Conservation (phyloP, 441 rosid genomes). For the Isatis lusitanica region DNA sequence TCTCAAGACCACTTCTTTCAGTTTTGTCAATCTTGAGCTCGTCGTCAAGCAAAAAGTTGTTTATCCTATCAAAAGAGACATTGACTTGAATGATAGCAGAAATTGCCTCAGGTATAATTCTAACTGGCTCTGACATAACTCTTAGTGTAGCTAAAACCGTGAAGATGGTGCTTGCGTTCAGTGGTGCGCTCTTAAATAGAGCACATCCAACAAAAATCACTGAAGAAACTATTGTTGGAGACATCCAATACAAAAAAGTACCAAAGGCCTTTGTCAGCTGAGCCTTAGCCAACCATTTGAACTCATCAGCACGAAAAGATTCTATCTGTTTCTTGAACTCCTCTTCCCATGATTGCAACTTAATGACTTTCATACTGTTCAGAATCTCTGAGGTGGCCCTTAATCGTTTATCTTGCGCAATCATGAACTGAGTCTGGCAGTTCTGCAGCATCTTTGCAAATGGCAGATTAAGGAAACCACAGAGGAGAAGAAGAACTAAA, state of each 20-base stretch:
- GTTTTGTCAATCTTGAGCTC: slow-evolving; percentile 52
- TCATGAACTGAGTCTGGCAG: slow-evolving; percentile 75
- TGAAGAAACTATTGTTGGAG: slow-evolving; percentile 78
- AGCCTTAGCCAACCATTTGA: slow-evolving; percentile 69
- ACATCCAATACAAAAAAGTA: slow-evolving; percentile 66
- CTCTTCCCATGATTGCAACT: slow-evolving; percentile 92
- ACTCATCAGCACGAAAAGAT: slow-evolving; percentile 56
- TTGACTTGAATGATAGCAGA: slow-evolving; percentile 74
- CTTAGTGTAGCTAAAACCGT: slow-evolving; percentile 79
- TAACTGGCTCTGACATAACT: slow-evolving; percentile 76
- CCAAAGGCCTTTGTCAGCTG: slow-evolving; percentile 60
- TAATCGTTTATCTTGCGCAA: slow-evolving; percentile 72
- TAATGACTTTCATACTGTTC: slow-evolving; percentile 85
- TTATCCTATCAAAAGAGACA: slow-evolving; percentile 76
- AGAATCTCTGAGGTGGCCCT: slow-evolving; percentile 81
- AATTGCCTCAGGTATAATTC: slow-evolving; percentile 78
- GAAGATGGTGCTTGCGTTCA: slow-evolving; percentile 84
- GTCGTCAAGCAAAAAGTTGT: slow-evolving; percentile 63
- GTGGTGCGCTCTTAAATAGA: slow-evolving; percentile 57
- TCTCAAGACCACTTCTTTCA: slow-evolving; percentile 29
- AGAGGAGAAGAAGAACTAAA: slow-evolving; percentile 61
- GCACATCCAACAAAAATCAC: slow-evolving; percentile 71
- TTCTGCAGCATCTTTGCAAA: slow-evolving; percentile 70
- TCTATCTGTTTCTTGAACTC: slow-evolving; percentile 70
- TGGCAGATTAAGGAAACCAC: slow-evolving; percentile 73